Evolutionary conservation across 768 basidiomycete species (phyloP), one percentile per base, ranked within the genome.

Genomic region (Hydnomerulius pinastri): DNA sequence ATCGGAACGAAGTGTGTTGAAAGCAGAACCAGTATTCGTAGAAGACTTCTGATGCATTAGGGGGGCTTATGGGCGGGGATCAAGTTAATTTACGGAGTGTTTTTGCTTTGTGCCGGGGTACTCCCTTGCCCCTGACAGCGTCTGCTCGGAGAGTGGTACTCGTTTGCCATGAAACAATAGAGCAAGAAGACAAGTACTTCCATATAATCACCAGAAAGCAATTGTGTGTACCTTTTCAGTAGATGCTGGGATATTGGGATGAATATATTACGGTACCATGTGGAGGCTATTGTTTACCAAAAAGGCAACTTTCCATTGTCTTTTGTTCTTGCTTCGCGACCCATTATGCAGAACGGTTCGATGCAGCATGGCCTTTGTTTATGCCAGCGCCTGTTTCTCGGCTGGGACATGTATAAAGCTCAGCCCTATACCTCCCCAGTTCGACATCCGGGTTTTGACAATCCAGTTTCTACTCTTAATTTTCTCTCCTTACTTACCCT

Each of bases 321-420:
- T 64, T 68, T 68, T 70, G 68, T 70, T 70, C 64, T 70, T 41
- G 51, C 68, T 46, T 67, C 56, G 61, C 68, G 66, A 70, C 40
- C 42, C 35, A 51, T 53, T 46, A 46, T 51, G 39, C 20, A 25
- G 32, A 17, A 28, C 35, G 41, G 29, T 50, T 35, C 18, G 18
- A 37, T 39, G 51, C 67, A 56, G 32, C 61, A 45, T 56, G 50
- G 39, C 47, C 38, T 52, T 56, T 47, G 43, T 43, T 57, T 53
- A 30, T 39, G 20, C 37, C 44, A 38, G 27, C 27, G 46, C 8
- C 43, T 44, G 33, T 25, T 32, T 4, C 35, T 25, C 42, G 24
- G 33, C 43, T 33, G 21, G 47, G 20, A 18, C 21, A 39, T 30
- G 29, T 70, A 68, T 68, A 68, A 68, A 70, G 39, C 15, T 52